These are phyloP conservation scores for Coemansia umbellata DNA, from an alignment of 192 early-diverging fungal species.

Conservation along the genomic window DNA sequence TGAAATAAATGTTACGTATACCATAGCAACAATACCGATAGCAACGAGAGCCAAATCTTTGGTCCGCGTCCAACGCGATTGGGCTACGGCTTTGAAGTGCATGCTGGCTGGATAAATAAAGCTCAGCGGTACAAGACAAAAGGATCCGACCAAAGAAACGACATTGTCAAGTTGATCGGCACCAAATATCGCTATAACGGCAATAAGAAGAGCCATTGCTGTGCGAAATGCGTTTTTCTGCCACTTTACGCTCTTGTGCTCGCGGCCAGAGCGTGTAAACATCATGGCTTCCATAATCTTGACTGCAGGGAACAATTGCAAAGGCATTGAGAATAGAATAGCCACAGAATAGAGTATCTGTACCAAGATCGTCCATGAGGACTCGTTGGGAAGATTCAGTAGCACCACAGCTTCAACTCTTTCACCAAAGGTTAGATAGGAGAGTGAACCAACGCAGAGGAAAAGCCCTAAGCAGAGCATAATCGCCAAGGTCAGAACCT, in stretches of 20 bases:
- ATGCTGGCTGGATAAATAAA: slow-evolving; percentile 90
- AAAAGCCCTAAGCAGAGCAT: slow-evolving; percentile 78
- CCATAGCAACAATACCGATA: slow-evolving; percentile 72
- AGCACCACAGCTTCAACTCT: slow-evolving; percentile 86
- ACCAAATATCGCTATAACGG: slow-evolving; percentile 74
- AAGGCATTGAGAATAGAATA: slow-evolving; percentile 91
- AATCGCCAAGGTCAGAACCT: slow-evolving; percentile 75
- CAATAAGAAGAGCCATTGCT: slow-evolving; percentile 60
- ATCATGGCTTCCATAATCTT: slow-evolving; percentile 87
- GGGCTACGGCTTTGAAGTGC: slow-evolving; percentile 68
- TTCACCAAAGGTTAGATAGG: slow-evolving; percentile 86
- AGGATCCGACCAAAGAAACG: slow-evolving; percentile 79
- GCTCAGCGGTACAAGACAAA: slow-evolving; percentile 71
- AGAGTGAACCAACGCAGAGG: slow-evolving; percentile 75
- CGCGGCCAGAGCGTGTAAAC: slow-evolving; percentile 80
- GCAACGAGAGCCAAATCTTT: slow-evolving; percentile 62
- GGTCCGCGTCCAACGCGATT: slow-evolving; percentile 39
- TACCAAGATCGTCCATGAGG: slow-evolving; percentile 63
- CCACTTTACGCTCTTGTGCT: slow-evolving; percentile 75
- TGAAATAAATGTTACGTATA: slow-evolving; percentile 71
- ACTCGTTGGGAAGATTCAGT: slow-evolving; percentile 76
- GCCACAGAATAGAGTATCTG: slow-evolving; percentile 88
- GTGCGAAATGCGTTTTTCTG: slow-evolving; percentile 81
- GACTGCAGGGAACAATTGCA: slow-evolving; percentile 91
- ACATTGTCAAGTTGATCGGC: slow-evolving; percentile 78